Percentiles rank a stretch among this genome's conserved stretches.
phyloP scores from a whole-genome alignment of 495 filamentous ascomycete genomes.

The Hyaloscypha finlandica region DNA sequence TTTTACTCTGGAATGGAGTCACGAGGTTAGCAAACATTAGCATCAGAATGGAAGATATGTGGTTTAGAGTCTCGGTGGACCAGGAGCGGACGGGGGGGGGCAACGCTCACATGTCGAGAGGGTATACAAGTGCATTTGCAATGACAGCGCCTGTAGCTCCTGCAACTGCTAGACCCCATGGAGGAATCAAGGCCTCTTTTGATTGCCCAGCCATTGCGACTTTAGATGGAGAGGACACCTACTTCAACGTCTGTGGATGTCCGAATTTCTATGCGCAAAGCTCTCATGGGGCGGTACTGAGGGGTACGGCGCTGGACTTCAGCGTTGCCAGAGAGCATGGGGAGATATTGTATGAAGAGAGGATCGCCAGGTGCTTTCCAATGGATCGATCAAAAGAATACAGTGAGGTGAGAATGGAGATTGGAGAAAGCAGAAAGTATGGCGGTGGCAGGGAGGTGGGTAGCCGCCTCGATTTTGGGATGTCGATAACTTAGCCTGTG shows the following conservation, averaged over 20 bases:
- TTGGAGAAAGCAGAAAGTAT: neutral
- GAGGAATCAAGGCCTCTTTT: slow-evolving; percentile 75
- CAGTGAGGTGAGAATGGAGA: no score
- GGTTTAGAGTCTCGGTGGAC: neutral
- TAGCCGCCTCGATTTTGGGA: neutral
- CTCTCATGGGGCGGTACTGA: neutral
- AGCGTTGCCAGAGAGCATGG: neutral
- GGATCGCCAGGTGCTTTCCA: neutral
- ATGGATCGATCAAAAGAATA: neutral
- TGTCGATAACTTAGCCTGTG: neutral
- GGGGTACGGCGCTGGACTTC: neutral
- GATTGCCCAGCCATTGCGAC: slow-evolving; percentile 74
- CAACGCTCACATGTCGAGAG: slow-evolving; percentile 83
- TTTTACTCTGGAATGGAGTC: slow-evolving; percentile 67
- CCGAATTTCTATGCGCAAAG: neutral
- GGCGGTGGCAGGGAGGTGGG: neutral
- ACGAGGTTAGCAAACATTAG: slow-evolving; percentile 15
- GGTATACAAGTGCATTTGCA: slow-evolving; percentile 95
- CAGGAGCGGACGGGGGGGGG: neutral
- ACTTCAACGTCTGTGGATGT: neutral
- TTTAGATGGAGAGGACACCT: neutral
- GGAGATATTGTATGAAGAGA: neutral
- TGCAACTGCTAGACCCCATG: slow-evolving; percentile 91
- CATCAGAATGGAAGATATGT: neutral
- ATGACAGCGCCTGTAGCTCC: slow-evolving; percentile 92